Base-by-base conservation (phyloP, 106 monocot species). In the Dendrobium nobile region DNA sequence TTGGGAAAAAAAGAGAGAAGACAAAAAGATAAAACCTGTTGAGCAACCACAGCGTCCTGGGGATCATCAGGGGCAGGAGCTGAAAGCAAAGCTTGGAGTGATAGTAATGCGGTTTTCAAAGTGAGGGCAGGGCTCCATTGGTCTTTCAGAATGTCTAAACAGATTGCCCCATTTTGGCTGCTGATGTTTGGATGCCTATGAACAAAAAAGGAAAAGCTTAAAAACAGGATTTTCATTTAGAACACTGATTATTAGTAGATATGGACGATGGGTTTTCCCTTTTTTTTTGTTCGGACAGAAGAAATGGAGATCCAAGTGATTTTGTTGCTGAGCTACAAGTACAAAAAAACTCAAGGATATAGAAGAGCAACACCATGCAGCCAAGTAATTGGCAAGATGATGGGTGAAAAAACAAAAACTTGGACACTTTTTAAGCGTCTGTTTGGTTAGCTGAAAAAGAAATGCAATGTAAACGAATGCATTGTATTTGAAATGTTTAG, bases 101-200 rank as follows among this genome's bases (percentile, higher is more conserved):
- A 99, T 11, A 99, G 86, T 77, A 99, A 80, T 54, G 99, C 92
- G 6, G 99, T 99, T 82, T 99, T 99, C 55, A 99, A 81, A 7
- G 99, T 99, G 47, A 95, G 89, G 59, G 99, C 99, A 22, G 99
- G 99, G 85, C 99, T 99, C 95, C 99, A 95, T 17, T 99, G 99
- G 78, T 99, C 95, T 79, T 99, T 99, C 85, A 99, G 81, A 61
- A 99, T 99, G 81, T 99, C 99, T 85, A 99, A 83, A 82, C 99
- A 99, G 28, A 99, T 99, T 77, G 99, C 99, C 80, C 99, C 99
- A 80, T 99, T 99, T 84, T 95, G 99, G 82, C 99, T 99, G 84
- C 99, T 99, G 83, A 99, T 95, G 75, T 99, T 99, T 22, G 99
- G 99, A 44, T 99, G 99, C 95, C 99, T 99, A 80, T 19, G 72